Evolutionary conservation across 208 protist genomes (phyloP), one percentile per base, ranked within the genome.

Genomic region (Crithidia bombi): DNA sequence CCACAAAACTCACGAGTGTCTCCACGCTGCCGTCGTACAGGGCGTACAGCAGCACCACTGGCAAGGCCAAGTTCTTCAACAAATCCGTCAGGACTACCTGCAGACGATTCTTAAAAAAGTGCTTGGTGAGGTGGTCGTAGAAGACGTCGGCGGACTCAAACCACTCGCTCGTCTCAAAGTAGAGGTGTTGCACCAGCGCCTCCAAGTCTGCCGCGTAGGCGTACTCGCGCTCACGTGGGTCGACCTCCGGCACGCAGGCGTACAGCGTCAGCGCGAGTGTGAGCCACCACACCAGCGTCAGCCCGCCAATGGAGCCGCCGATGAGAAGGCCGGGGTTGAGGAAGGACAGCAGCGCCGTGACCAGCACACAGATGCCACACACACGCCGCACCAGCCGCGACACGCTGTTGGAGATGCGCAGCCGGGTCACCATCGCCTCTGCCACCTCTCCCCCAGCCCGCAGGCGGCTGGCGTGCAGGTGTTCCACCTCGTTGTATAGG

Each of bases 401-500:
- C 41, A 72, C 23, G 79, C 63, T 85, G 38, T 81, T 86, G 30
- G 78, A 83, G 14, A 86, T 81, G 23, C 73, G 57, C 23, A 93
- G 68, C 1, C 73, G 63, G 5, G 57, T 35, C 28, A 90, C 68
- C 85, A 95, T 93, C 41, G 73, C 43, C 44, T 69, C 65, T 6
- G 84, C 87, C 49, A 76, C 79, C 51, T 83, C 74, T 23, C 75
- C 61, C 7, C 80, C 90, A 23, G 61, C 57, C 19, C 65, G 70
- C 21, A 95, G 74, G 25, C 90, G 82, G 33, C 81, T 73, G 30
- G 70, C 76, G 35, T 87, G 75, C 54, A 93, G 77, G 66, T 93
- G 87, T 7, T 77, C 74, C 26, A 93, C 90, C 69, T 95, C 90
- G 69, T 95, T 95, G 75, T 90, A 95, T 4, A 93, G 75, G 25